Conservation (phyloP, 805 yeast species). For the Crinitomyces ghanaensis region DNA sequence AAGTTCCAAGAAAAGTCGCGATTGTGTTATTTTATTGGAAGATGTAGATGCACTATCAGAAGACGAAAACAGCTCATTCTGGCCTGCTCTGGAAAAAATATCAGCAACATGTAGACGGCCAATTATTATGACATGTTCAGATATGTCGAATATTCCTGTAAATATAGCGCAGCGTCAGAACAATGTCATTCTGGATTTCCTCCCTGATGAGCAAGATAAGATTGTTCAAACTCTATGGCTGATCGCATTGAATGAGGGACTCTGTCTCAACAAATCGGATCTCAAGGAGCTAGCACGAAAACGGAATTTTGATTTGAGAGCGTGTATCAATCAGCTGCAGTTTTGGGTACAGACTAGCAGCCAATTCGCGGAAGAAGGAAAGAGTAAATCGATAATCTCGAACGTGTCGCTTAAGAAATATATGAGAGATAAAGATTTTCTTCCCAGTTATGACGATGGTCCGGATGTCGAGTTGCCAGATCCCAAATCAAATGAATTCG, state of each 20-base stretch:
- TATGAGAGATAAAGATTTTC: too few species aligned
- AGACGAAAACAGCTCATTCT: conserved; percentile 68
- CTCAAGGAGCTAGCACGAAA: conserved; percentile 14
- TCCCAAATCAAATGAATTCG: too few species aligned
- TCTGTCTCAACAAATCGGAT: conserved; percentile 14
- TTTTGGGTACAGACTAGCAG: conserved; percentile 29
- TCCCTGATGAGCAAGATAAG: conserved; percentile 9
- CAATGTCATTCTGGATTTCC: conserved; percentile 27
- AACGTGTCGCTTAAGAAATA: too few species aligned
- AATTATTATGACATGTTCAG: conserved; percentile 49
- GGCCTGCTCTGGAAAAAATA: conserved; percentile 58
- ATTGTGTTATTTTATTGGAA: conserved; percentile 67
- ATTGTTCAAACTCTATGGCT: conserved; percentile 21
- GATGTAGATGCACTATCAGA: conserved; percentile 77
- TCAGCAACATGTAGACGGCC: conserved; percentile 57
- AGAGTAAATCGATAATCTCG: too few species aligned
- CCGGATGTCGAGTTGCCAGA: too few species aligned
- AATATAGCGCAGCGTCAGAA: conserved; percentile 30
- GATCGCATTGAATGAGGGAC: conserved; percentile 29
- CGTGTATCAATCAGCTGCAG: conserved; percentile 21
- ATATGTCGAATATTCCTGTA: conserved; percentile 10
- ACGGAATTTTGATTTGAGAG: conserved; percentile 21
- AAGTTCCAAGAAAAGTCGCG: conserved; percentile 27
- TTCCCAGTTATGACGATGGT: too few species aligned
- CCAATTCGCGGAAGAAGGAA: too few species aligned